A percentile compares a stretch with the other conserved stretches of the same genome.
phyloP scores from a whole-genome alignment of 1,284 basidiomycete genomes.

The Sparassis latifolia region DNA sequence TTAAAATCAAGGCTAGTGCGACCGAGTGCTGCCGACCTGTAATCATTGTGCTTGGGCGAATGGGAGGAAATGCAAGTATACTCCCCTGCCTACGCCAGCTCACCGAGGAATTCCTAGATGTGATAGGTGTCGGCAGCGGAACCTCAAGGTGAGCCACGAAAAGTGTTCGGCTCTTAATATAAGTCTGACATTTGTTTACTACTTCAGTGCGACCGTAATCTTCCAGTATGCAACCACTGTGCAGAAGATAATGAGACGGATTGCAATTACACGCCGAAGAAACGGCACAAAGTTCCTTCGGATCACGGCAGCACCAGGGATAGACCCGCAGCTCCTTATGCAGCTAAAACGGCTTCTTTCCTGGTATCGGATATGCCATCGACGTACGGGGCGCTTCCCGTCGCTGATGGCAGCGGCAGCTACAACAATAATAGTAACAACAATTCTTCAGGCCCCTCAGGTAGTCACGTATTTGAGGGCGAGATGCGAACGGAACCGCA shows the following conservation, averaged over 20 bases:
- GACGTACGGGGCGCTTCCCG: slow-evolving; percentile 10
- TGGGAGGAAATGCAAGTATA: slow-evolving; percentile 61
- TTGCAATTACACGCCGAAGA: slow-evolving; percentile 67
- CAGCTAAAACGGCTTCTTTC: slow-evolving; percentile 45
- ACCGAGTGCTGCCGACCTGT: slow-evolving; percentile 62
- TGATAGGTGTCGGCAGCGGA: slow-evolving; percentile 56
- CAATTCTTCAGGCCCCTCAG: slow-evolving; percentile 13
- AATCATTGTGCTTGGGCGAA: slow-evolving; percentile 65
- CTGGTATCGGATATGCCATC: slow-evolving; percentile 36
- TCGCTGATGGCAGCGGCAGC: slow-evolving; percentile 9
- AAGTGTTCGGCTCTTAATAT: background rate
- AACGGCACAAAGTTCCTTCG: slow-evolving; percentile 47
- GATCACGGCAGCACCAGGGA: slow-evolving; percentile 36
- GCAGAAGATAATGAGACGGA: slow-evolving; percentile 40
- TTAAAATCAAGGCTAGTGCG: slow-evolving; percentile 40
- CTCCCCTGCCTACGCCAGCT: slow-evolving; percentile 64
- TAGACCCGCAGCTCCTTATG: slow-evolving; percentile 34
- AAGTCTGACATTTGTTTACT: background rate
- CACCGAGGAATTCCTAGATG: slow-evolving; percentile 70
- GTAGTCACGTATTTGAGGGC: slow-evolving; percentile 18
- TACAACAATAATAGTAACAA: slow-evolving; percentile 2
- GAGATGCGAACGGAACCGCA: slow-evolving; percentile 23
- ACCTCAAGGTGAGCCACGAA: slow-evolving; percentile 46
- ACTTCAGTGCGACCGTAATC: slow-evolving; percentile 56
- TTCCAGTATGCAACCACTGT: slow-evolving; percentile 66